These are phyloP conservation scores for Scheffersomyces stipitis DNA, from an alignment of 805 yeast genomes.

Conservation along the genomic window DNA sequence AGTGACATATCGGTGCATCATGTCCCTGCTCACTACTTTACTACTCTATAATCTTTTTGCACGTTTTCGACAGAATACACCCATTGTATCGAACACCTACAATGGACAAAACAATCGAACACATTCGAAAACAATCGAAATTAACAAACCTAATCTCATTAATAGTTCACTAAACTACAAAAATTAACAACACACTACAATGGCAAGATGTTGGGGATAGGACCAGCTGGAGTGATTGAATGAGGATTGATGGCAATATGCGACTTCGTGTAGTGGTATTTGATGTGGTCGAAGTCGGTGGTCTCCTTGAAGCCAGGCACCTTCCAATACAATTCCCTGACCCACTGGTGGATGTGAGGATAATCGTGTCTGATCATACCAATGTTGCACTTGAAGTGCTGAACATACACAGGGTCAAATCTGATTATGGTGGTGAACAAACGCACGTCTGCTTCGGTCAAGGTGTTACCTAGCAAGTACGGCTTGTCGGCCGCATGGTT, in stretches of 20 bases:
- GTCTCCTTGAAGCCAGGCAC: slow-evolving; percentile 71
- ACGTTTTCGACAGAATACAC: too few species aligned
- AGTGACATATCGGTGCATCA: too few species aligned
- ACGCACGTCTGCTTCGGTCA: slow-evolving; percentile 91
- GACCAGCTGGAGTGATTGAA: slow-evolving; percentile 87
- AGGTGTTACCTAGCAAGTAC: slow-evolving; percentile 56
- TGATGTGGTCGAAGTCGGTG: slow-evolving; percentile 87
- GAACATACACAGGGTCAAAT: slow-evolving; percentile 91
- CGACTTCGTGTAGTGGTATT: slow-evolving; percentile 85
- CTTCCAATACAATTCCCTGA: slow-evolving; percentile 80
- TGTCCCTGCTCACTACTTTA: too few species aligned
- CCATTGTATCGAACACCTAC: too few species aligned
- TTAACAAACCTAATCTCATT: too few species aligned
- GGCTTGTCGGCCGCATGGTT: slow-evolving; percentile 34
- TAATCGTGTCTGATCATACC: slow-evolving; percentile 77
- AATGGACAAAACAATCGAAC: too few species aligned
- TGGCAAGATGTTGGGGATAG: slow-evolving; percentile 67
- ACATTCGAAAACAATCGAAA: too few species aligned
- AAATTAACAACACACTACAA: too few species aligned
- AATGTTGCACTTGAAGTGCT: slow-evolving; percentile 92
- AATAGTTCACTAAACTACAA: too few species aligned
- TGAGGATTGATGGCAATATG: slow-evolving; percentile 79
- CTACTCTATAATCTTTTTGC: too few species aligned
- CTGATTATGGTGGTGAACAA: slow-evolving; percentile 84
- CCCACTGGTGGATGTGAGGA: slow-evolving; percentile 78